Base-by-base conservation (phyloP, 2,329 filamentous ascomycete genomes). In the Colletotrichum incanum region DNA sequence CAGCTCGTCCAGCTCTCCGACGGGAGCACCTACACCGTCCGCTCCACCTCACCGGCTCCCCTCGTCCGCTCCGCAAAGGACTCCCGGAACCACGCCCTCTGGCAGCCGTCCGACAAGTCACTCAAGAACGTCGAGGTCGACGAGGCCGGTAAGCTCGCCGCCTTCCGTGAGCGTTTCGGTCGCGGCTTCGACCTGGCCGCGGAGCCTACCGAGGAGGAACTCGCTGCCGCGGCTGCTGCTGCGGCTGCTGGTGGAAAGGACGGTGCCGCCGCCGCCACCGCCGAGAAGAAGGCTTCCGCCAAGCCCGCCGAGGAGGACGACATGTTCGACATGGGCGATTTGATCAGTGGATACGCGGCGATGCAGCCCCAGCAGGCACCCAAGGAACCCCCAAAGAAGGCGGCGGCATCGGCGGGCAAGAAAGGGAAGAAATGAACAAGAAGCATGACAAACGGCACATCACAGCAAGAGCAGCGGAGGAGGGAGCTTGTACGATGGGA, bases 1-100 rank as follows among this genome's bases (percentile, higher is more conserved):
- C 96, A 99, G 84, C 90, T 99, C 73, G 88, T 99, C 76, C 95
- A 95, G 65, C 92, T 98, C 75, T 94, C 93, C 50, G 96, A 99
- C 86, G 96, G 96, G 77, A 93, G 91, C 78, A 93, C 95, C 72
- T 98, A 91, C 84, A 91, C 93, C 60, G 88, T 92, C 79, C 93
- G 93, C 80, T 95, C 94, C 31, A 94, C 93, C 14, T 94, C 90
- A 14, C 94, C 94, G 0, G 76, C 83, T 45, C 87, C 89, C 3
- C 81, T 93, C 59, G 88, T 90, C 84, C 86, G 86, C 71, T 85
- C 86, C 70, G 84, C 85, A 73, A 97, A 97, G 84, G 96, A 99
- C 85, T 94, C 93, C 55, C 91, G 94, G 78, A 99, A 98, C 86
- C 92, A 94, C 78, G 86, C 94, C 2, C 84, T 98, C 65, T 99